Evolutionary conservation across 2,329 filamentous ascomycete species (phyloP).

Genomic region (Aspergillus caelatus): DNA sequence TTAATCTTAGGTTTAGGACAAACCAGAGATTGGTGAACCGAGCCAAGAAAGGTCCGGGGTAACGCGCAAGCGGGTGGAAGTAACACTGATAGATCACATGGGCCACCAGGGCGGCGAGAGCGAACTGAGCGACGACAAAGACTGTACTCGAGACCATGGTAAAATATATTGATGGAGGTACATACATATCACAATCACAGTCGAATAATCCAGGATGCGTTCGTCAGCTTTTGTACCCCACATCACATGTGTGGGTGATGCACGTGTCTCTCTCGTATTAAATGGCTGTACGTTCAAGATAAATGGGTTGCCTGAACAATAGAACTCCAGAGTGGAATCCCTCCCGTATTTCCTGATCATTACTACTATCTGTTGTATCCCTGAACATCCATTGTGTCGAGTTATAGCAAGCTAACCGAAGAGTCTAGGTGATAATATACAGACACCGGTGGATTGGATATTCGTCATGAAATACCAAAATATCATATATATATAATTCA

Average conservation of each 20-base stretch:
- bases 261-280: background rate
- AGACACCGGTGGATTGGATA: background rate
- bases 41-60: conserved; percentile 66
- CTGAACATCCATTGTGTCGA: background rate
- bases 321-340: too few relatives aligned
- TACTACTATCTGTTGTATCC: too few relatives aligned
- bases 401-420: background rate
- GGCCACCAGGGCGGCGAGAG: conserved; percentile 3
- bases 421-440: background rate
- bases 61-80: conserved; percentile 63
- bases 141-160: background rate
- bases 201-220: background rate
- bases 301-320: background rate
- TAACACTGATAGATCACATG: conserved; percentile 19
- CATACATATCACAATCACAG: too few relatives aligned
- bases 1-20: background rate
- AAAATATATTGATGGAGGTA: too few relatives aligned
- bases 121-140: background rate
- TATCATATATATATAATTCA: conserved; percentile 35
- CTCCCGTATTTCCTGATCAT: too few relatives aligned
- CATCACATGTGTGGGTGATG: background rate
- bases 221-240: background rate
- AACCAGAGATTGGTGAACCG: conserved; percentile 21
- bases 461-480: too few relatives aligned
- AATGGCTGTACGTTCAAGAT: background rate